Conservation (phyloP, 2,329 filamentous ascomycete genomes). For the Xylariaceae sp. region DNA sequence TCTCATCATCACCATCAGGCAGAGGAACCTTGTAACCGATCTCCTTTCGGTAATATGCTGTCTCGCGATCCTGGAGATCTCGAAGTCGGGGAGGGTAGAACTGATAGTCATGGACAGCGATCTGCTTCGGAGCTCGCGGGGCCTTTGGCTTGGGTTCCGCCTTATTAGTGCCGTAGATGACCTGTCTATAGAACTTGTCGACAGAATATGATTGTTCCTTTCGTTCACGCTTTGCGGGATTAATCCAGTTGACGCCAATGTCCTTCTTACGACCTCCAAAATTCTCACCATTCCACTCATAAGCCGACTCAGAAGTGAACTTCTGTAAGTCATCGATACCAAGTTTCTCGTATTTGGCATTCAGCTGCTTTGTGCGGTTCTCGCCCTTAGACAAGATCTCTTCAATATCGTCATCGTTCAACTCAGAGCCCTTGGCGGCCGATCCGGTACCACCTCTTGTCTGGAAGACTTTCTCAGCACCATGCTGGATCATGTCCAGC, state of each 20-base stretch:
- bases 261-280: constrained; percentile 92
- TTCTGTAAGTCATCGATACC: constrained; percentile 97
- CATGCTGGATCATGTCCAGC: constrained; percentile 97
- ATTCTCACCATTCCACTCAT: constrained; percentile 98
- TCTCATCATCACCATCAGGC: constrained; percentile 86
- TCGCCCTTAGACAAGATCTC: constrained; percentile 84
- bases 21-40: constrained; percentile 93
- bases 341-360: constrained; percentile 92
- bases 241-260: constrained; percentile 94
- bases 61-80: constrained; percentile 94
- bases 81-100: constrained; percentile 86
- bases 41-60: constrained; percentile 92
- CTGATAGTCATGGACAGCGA: constrained; percentile 92
- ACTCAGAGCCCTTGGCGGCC: constrained; percentile 60
- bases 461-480: constrained; percentile 91
- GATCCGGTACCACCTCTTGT: constrained; percentile 68
- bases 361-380: constrained; percentile 84
- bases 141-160: constrained; percentile 92
- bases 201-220: constrained; percentile 98
- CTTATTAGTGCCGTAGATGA: constrained; percentile 73
- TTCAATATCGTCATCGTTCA: constrained; percentile 91
- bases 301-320: constrained; percentile 95
- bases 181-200: constrained; percentile 96
- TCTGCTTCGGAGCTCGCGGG: constrained; percentile 92
- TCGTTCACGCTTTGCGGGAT: constrained; percentile 95